Percentiles rank a stretch among this genome's conserved stretches.
Evolutionary conservation across 1,284 basidiomycete genomes (phyloP).

Genomic region (Apiotrichum akiyoshidainum): DNA sequence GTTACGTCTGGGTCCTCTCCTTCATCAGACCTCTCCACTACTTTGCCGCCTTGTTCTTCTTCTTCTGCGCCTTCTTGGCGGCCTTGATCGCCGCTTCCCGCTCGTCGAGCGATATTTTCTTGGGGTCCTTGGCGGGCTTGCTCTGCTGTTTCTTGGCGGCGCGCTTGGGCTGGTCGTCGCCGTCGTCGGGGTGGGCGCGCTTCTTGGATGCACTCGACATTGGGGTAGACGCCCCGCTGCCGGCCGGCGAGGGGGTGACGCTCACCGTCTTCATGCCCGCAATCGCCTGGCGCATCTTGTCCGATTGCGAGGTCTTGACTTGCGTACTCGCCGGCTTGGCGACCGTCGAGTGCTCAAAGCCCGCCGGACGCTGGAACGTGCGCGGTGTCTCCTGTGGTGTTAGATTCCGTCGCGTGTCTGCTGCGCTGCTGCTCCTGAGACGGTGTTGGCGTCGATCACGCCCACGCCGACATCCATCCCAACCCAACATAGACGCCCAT

Average conservation of each 20-base stretch:
- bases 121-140: neutral
- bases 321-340: neutral
- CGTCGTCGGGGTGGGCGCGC: neutral
- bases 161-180: neutral
- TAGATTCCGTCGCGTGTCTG: neutral
- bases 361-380: conserved; percentile 10
- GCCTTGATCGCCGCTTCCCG: conserved; percentile 25
- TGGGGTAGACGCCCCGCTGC: conserved; percentile 1
- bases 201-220: conserved; percentile 5
- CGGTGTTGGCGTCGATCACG: no score
- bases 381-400: neutral
- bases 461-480: no score
- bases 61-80: conserved; percentile 29
- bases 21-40: conserved; percentile 45
- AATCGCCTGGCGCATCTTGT: conserved; percentile 9
- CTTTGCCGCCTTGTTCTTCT: conserved; percentile 13
- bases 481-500: no score
- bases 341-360: conserved; percentile 1
- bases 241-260: neutral
- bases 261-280: conserved; percentile 7
- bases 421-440: no score
- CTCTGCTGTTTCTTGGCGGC: neutral
- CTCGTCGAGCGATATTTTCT: conserved; percentile 13
- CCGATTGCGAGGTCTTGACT: neutral
- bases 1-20: conserved; percentile 10